Conservation (phyloP, 345 rosid species). For the Acer campestre region DNA sequence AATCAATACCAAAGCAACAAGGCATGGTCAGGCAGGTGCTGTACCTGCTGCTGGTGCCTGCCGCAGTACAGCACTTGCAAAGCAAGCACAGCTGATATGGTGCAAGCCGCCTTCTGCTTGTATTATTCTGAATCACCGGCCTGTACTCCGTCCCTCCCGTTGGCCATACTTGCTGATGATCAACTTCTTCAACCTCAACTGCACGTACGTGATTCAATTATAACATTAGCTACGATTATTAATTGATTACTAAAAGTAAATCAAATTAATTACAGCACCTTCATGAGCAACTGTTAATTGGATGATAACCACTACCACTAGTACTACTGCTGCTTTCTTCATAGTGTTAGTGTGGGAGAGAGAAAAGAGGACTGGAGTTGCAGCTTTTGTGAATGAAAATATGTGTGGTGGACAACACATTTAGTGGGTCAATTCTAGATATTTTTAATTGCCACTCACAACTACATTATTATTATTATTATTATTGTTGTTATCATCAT, state of each 20-base stretch:
- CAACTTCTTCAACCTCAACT: conserved; percentile 15
- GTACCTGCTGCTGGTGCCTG: conserved; percentile 21
- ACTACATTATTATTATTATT: not conserved
- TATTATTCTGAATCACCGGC: conserved; percentile 1
- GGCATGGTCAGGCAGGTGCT: conserved; percentile 54
- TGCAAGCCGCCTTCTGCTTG: conserved; percentile 24
- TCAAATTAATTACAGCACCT: conserved; percentile 7
- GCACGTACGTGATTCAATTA: not conserved
- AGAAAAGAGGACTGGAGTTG: not conserved
- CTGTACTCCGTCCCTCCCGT: conserved; percentile 25
- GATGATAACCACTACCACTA: conserved; percentile 14
- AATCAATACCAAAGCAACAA: conserved; percentile 72
- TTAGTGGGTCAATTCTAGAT: conserved; percentile 18
- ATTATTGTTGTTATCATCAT: too few species aligned
- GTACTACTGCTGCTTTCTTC: not conserved
- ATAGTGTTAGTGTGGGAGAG: not conserved
- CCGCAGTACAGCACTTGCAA: conserved; percentile 63
- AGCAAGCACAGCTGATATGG: conserved; percentile 66
- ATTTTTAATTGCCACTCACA: not conserved
- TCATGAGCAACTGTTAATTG: conserved; percentile 6
- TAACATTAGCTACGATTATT: not conserved
- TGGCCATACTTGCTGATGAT: not conserved
- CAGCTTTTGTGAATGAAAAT: not conserved
- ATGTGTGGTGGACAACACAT: conserved; percentile 29
- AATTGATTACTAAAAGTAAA: not conserved